Base-by-base conservation (phyloP, 2,329 filamentous ascomycete species). In the Cladorrhinum sp. region DNA sequence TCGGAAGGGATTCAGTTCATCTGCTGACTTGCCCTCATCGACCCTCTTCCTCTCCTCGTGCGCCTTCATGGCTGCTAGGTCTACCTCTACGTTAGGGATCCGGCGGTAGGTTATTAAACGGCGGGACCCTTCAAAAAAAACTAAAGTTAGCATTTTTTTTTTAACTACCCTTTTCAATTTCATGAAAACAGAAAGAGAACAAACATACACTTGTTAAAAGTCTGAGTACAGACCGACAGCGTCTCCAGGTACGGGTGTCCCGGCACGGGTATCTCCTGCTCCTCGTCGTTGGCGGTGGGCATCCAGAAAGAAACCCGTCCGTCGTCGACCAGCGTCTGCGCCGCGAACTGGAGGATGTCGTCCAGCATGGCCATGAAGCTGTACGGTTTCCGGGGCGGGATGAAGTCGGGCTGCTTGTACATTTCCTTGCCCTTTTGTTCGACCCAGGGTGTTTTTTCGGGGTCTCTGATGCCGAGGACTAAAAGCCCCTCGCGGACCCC, bases 281-380 rank as follows among this genome's bases (percentile, higher is more conserved):
- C 83, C 66, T 92, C 84, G 62, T 90, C 87, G 70, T 91, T 92
- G 25, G 92, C 88, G 0, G 92, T 96, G 0, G 95, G 95, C 91
- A 98, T 96, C 95, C 95, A 99, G 79, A 99, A 96, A 7, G 90
- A 91, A 9, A 99, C 74, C 25, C 95, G 82, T 0, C 92, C 95
- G 64, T 85, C 77, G 56, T 91, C 87, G 7, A 96, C 90, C 0
- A 99, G 80, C 1, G 88, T 91, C 12, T 84, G 79, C 0, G 87
- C 83, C 4, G 92, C 87, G 70, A 99, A 98, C 20, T 87, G 82
- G 5, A 98, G 82, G 56, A 99, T 92, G 72, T 98, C 92, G 69
- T 92, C 87, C 20, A 97, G 82, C 85, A 99, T 92, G 5, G 91
- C 89, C 41, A 90, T 80, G 73, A 99, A 98, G 67, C 91, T 91